Evolutionary conservation across 495 filamentous ascomycete species (phyloP), one percentile per base, ranked within the genome.

Genomic region (Xylaria telfairii): DNA sequence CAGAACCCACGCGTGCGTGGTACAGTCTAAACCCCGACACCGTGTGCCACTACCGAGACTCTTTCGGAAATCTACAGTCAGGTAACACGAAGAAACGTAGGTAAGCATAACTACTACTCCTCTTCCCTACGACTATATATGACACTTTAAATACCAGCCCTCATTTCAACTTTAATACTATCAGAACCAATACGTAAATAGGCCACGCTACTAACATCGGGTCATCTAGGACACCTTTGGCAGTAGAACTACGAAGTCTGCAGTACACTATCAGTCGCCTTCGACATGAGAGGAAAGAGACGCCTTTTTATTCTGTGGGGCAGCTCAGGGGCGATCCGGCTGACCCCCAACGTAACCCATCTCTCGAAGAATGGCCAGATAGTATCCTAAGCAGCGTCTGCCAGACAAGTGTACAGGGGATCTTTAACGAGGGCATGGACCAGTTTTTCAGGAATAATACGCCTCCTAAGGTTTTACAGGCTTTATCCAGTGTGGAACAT

Each of bases 211-310:
- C 15, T 57, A 15, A 57, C 28, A 57, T n/a, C 7, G 8, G 0
- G 15, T 57, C 13, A 19, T 7, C n/a, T 3, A 57, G 53, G 2
- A 30, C 28, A 6, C 4, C 28, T 17, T 34, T 57, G 4, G 53
- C 34, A 17, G 53, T 57, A 17, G 53, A 57, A n/a, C 53, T 57
- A n/a, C 53, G 53, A 30, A 57, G 53, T n/a, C 5, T 57, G 30
- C 53, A 34, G 8, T 34, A 57, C 53, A 17, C 13, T 9, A 34
- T 57, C 28, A 0, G n/a, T 6, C 17, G 34, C 28, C 13, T 34
- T 15, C 30, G 24, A 9, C 3, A 30, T 3, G 7, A 5, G 5
- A 12, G 28, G 15, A 30, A 0, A 30, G 26, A 30, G 12, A 54
- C 15, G 15, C 51, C 51, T 54, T n/a, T n/a, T n/a, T n/a, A n/a